A percentile compares a stretch with the other conserved stretches of the same genome.
Conservation (phyloP, 306 rosid species). For the Begonia masoniana region DNA sequence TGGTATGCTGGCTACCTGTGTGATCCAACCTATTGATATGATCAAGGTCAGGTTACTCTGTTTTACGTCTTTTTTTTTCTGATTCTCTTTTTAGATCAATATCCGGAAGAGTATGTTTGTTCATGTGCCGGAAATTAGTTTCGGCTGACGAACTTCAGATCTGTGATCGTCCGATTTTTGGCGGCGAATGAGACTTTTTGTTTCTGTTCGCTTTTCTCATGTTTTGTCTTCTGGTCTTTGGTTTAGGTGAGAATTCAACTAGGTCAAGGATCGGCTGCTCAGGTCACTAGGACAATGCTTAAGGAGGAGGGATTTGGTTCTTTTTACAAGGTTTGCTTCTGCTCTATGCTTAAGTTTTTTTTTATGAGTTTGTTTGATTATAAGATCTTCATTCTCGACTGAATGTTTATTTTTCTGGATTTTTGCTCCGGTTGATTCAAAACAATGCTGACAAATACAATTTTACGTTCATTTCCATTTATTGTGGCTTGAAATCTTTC, state of each 20-base stretch:
- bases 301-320: slow-evolving; percentile 78
- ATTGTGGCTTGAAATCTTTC: too few relatives aligned
- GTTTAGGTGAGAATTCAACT: slow-evolving; percentile 86
- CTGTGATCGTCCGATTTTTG: slow-evolving; percentile 15
- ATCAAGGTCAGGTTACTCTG: slow-evolving; percentile 43
- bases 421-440: not conserved
- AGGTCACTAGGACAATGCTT: slow-evolving; percentile 57
- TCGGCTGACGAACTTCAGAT: slow-evolving; percentile 23
- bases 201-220: not conserved
- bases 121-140: not conserved
- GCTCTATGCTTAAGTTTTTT: not conserved
- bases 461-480: not conserved
- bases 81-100: not conserved
- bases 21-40: slow-evolving; percentile 91
- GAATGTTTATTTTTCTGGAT: not conserved
- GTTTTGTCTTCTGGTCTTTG: slow-evolving; percentile 5
- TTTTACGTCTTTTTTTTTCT: not conserved
- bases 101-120: not conserved
- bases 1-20: slow-evolving; percentile 97
- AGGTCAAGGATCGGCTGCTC: slow-evolving; percentile 86
- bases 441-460: not conserved
- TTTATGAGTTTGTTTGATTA: not conserved
- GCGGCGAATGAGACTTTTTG: not conserved
- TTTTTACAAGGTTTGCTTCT: slow-evolving; percentile 58
- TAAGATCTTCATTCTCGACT: not conserved